Evolutionary conservation across 23 red algal species (phyloP), one percentile per base, ranked within the genome.

Genomic region (Gracilaria gracilis): DNA sequence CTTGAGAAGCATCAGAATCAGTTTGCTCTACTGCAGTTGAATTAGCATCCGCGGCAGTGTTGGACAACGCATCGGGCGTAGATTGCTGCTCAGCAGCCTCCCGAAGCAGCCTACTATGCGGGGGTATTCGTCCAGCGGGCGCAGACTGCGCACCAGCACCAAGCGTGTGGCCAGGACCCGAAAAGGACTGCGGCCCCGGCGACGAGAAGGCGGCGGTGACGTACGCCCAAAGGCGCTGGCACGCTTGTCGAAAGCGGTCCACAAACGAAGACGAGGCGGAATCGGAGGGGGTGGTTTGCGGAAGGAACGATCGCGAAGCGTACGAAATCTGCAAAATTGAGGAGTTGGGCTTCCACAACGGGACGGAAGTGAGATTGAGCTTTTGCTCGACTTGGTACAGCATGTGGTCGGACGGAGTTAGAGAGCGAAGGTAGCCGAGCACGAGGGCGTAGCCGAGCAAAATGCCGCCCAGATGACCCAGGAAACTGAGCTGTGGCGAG

Each of bases 401-500:
- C 58, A 19, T 50, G 0, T 80, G 19, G 64, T 90, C 87, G 29
- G 73, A 49, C 39, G 75, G 87, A 32, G 75, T 66, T 28, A 90
- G 24, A 0, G 23, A 20, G 14, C 55, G 29, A 16, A 90, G 73
- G 21, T 72, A 81, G 21, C 75, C 74, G 16, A 32, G 71, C 3
- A 72, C 74, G 40, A 92, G 80, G 9, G 79, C 79, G 80, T 92
- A 57, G 48, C 79, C 89, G 0, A 83, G 9, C 19, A 61, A 17
- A 49, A 92, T 84, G 27, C 89, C 89, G 7, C 23, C 59, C 4
- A 92, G 32, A 62, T 92, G 89, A 19, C 89, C 89, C 44, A 92
- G 24, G 23, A 92, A 34, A 35, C 79, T 84, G 27, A 84, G 66
- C 21, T 32, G 27, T 14, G 89, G 89, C 0, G 89, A 83, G 4